Base-by-base conservation (phyloP, 177 flowering plant genomes). In the Vitis hybrid region DNA sequence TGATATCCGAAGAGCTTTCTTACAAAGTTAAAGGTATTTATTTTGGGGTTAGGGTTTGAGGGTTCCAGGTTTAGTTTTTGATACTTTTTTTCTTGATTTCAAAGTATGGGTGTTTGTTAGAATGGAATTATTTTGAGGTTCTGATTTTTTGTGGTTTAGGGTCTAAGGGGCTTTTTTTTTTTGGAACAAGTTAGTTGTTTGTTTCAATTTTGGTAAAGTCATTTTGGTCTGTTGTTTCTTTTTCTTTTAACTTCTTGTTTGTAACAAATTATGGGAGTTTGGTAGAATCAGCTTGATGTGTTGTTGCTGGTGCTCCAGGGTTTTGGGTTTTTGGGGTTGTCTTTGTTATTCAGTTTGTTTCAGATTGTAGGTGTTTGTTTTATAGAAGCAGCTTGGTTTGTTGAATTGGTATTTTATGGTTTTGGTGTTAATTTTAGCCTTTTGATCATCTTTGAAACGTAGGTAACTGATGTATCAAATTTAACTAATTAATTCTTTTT, bases 1-100 rank as follows among this genome's bases (percentile, higher is more conserved):
- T 96, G 82, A 87, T 93, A 2, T 87, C 97, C 1, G 97, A 96
- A 57, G 98, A 96, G 77, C 87, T 93, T 23, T 90, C 97, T 9
- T 76, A 85, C 78, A 93, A 96, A 83, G 88, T 96, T 54, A 93
- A 93, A 92, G 97, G 99, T 93, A 81, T 63, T 62, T 1, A 10
- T 2, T 23, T 57, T 60, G 61, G 68, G 68, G 72, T 70, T 66
- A 52, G 62, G 73, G 21, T 58, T 69, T 65, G 51, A 63, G 21
- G 66, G 6, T 54, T 54, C 56, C 6, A 14, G 56, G 18, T 12
- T 54, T 54, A 17, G 56, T 54, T 54, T 54, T 5, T 5, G 48
- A 17, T 13, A 6, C 4, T 56, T 56, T 10, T 52, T 34, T 52
- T 19, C 45, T 40, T 40, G 45, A 40, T 40, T 40, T 40, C 45